Evolutionary conservation across 495 filamentous ascomycete species (phyloP).

Genomic region (Penicillium manginii): DNA sequence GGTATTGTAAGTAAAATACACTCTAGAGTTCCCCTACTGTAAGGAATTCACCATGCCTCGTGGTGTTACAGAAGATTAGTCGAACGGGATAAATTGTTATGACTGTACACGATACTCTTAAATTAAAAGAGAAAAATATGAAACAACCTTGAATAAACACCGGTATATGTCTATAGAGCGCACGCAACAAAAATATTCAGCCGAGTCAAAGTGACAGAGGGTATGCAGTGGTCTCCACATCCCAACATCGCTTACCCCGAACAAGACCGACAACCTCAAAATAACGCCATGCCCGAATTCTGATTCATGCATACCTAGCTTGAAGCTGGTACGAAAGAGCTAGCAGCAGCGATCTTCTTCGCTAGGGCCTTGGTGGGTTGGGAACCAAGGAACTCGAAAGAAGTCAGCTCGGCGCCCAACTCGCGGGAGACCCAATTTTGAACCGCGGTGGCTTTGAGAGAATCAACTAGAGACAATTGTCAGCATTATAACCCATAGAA

Average conservation of each 20-base stretch:
- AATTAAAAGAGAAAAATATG: background rate
- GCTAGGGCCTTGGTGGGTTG: constrained; percentile 26
- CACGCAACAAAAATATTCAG: background rate
- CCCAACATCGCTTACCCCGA: background rate
- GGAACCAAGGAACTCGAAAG: constrained; percentile 33
- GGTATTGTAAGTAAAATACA: constrained; percentile 18
- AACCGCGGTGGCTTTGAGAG: constrained; percentile 41
- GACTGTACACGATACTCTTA: background rate
- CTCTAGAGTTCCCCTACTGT: background rate
- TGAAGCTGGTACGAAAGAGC: constrained; percentile 25
- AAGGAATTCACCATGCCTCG: background rate
- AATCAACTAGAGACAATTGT: constrained; percentile 36
- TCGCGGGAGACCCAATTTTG: constrained; percentile 41
- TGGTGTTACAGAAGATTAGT: background rate
- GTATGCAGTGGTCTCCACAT: background rate
- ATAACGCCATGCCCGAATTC: constrained; percentile 1
- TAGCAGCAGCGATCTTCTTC: constrained; percentile 25
- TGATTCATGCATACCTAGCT: constrained; percentile 10
- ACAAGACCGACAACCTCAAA: background rate
- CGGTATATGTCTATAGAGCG: background rate
- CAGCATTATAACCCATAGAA: constrained; percentile 3
- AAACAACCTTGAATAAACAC: constrained; percentile 2
- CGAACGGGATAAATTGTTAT: background rate
- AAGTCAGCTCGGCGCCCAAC: constrained; percentile 29
- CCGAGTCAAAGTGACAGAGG: background rate